These are phyloP conservation scores for Globisporangium recalcitrans DNA, from an alignment of 352 stramenopile species.

Conservation along the genomic window DNA sequence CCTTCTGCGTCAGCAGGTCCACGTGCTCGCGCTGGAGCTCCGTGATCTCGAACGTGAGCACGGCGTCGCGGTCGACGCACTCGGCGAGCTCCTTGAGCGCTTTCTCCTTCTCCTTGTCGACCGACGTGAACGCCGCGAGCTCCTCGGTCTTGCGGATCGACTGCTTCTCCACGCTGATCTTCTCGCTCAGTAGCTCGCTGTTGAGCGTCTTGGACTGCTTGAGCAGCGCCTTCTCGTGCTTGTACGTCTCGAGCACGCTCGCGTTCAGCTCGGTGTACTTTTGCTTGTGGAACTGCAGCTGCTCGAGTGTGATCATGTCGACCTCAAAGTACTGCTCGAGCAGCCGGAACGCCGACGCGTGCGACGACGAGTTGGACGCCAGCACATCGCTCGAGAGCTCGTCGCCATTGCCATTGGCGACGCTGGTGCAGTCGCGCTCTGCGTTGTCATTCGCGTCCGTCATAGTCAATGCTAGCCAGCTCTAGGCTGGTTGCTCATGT, in stretches of 20 bases:
- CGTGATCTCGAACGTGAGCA: constrained; percentile 84
- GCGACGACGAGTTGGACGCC: constrained; percentile 42
- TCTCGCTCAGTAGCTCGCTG: constrained; percentile 76
- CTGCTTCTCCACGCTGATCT: constrained; percentile 86
- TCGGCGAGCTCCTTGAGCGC: constrained; percentile 74
- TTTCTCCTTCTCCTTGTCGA: constrained; percentile 80
- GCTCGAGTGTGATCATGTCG: constrained; percentile 74
- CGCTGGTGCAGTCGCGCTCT: neutral
- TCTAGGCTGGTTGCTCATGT: neutral
- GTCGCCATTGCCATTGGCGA: neutral
- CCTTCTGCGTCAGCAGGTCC: constrained; percentile 65
- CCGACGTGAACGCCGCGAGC: constrained; percentile 54
- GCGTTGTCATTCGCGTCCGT: neutral
- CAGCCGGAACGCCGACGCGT: constrained; percentile 65
- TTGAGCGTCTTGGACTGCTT: constrained; percentile 82
- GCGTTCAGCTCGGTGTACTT: constrained; percentile 70
- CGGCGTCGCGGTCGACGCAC: constrained; percentile 70
- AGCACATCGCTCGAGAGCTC: constrained; percentile 25
- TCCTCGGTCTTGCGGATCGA: constrained; percentile 81
- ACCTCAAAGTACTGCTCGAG: constrained; percentile 83
- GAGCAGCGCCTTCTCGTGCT: constrained; percentile 75
- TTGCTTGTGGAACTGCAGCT: constrained; percentile 79
- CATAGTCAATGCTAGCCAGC: neutral
- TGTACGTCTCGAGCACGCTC: constrained; percentile 72
- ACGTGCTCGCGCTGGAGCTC: constrained; percentile 81